These are phyloP conservation scores for Raphanus raphanistrum DNA, from an alignment of 345 rosid genomes.

Conservation along the genomic window DNA sequence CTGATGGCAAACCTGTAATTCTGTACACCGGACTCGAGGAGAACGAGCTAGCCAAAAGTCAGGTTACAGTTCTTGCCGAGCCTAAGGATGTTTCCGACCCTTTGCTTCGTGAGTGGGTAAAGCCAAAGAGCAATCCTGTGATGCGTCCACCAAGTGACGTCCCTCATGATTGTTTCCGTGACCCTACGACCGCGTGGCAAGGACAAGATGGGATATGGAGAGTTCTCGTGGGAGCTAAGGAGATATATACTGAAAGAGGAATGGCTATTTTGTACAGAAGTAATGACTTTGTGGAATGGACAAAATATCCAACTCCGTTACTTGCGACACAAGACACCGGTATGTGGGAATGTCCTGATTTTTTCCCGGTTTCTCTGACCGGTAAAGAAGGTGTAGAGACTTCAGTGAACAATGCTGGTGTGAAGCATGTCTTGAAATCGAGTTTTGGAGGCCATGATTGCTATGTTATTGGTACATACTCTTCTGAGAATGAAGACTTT, in stretches of 20 bases:
- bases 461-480: constrained; percentile 46
- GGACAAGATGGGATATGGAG: constrained; percentile 65
- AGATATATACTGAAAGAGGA: constrained; percentile 37
- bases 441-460: constrained; percentile 47
- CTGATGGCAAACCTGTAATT: constrained; percentile 54
- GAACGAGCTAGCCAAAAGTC: constrained; percentile 6
- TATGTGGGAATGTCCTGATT: constrained; percentile 69
- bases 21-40: constrained; percentile 58
- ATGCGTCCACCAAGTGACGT: constrained; percentile 47
- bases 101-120: constrained; percentile 60
- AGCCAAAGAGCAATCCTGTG: constrained; percentile 53
- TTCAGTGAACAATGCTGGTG: constrained; percentile 36
- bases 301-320: constrained; percentile 42
- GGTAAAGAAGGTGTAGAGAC: constrained; percentile 50
- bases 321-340: constrained; percentile 41
- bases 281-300: constrained; percentile 56
- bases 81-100: constrained; percentile 64
- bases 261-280: constrained; percentile 42
- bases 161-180: constrained; percentile 49
- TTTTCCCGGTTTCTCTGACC: constrained; percentile 45
- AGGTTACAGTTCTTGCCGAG: constrained; percentile 64
- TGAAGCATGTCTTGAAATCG: constrained; percentile 59
- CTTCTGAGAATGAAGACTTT: constrained; percentile 43
- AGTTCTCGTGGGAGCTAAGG: constrained; percentile 42
- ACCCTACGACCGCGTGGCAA: constrained; percentile 67